Evolutionary conservation across 2,329 filamentous ascomycete genomes (phyloP).

Genomic region (Colletotrichum chrysophilum): DNA sequence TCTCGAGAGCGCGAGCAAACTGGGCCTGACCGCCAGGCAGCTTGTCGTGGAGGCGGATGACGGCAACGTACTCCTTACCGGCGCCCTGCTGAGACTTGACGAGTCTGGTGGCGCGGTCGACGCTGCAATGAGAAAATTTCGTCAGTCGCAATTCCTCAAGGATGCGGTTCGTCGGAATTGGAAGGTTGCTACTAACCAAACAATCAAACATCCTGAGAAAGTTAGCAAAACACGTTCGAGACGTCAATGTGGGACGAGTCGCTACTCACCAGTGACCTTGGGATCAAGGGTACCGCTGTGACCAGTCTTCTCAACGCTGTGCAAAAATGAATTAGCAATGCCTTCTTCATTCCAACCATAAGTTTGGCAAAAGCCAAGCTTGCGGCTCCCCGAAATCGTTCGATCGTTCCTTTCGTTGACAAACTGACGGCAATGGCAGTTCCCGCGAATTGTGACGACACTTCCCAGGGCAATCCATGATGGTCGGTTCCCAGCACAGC

Average conservation of each 20-base stretch:
- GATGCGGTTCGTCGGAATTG: background rate
- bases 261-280: slow-evolving; percentile 79
- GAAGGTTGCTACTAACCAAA: slow-evolving; percentile 13
- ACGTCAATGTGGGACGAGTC: slow-evolving; percentile 75
- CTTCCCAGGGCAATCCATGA: background rate
- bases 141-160: background rate
- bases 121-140: slow-evolving; percentile 36
- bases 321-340: background rate
- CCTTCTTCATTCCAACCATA: background rate
- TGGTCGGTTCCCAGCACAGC: background rate
- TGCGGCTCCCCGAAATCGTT: background rate
- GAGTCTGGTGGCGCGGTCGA: slow-evolving; percentile 94
- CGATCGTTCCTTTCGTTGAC: background rate
- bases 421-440: background rate
- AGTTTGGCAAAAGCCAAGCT: background rate
- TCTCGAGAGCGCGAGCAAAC: slow-evolving; percentile 92
- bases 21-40: slow-evolving; percentile 91
- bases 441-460: background rate
- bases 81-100: slow-evolving; percentile 99
- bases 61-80: slow-evolving; percentile 98
- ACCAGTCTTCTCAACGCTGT: slow-evolving; percentile 90
- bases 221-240: slow-evolving; percentile 51
- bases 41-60: slow-evolving; percentile 94
- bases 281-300: slow-evolving; percentile 98
- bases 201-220: slow-evolving; percentile 22